Evolutionary conservation across 208 protist genomes (phyloP).

Genomic region (Naegleria lovaniensis): DNA sequence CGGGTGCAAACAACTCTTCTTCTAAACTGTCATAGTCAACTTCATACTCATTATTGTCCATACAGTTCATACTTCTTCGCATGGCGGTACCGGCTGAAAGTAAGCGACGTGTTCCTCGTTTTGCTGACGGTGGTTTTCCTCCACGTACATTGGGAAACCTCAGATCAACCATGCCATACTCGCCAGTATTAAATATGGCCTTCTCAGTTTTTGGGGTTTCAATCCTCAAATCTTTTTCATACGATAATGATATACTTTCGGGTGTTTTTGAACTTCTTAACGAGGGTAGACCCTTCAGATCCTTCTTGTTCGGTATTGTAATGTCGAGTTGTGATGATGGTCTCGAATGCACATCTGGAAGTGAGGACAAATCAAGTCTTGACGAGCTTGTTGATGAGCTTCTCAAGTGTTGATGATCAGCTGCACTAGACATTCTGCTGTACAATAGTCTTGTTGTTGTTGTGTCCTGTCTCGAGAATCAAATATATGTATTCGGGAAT

Average conservation of each 20-base stretch:
- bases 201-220: conserved; percentile 1
- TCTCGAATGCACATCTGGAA: too few relatives aligned
- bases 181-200: background rate
- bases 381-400: too few relatives aligned
- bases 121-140: background rate
- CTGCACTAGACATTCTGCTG: too few relatives aligned
- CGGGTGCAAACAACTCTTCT: background rate
- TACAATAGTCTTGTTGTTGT: too few relatives aligned
- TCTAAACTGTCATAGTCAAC: background rate
- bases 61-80: background rate
- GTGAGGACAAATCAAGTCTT: too few relatives aligned
- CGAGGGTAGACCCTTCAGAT: too few relatives aligned
- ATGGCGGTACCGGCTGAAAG: background rate
- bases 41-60: background rate
- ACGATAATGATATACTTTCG: background rate
- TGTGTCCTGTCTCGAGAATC: too few relatives aligned
- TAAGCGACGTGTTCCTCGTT: background rate
- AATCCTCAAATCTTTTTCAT: background rate
- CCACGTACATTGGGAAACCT: background rate
- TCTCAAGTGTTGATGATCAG: too few relatives aligned
- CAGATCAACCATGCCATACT: background rate
- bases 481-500: too few relatives aligned
- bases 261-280: background rate
- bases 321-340: too few relatives aligned
- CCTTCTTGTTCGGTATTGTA: too few relatives aligned